Base-by-base conservation (phyloP, 2,329 filamentous ascomycete species). In the Hypoxylon sp. region DNA sequence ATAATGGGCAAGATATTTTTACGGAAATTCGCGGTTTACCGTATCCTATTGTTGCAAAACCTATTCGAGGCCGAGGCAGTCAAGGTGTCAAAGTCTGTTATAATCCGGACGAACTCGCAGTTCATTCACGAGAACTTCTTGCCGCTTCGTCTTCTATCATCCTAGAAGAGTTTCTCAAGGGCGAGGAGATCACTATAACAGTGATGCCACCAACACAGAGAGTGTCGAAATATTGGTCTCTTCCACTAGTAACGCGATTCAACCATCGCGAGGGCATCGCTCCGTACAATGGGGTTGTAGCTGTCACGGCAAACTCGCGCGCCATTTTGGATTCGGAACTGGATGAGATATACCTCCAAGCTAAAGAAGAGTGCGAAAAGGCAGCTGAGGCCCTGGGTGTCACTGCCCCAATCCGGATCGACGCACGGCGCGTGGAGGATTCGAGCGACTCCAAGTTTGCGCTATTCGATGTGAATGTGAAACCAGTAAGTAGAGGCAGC, bases 381-480 rank as follows among this genome's bases (percentile, higher is more conserved):
- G 81, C 81, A 1, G 84, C 82, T 1, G 67, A 72, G 40, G 54
- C 82, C 2, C 74, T 86, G 3, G 73, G 79, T 3, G 75, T 79
- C 5, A 84, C 81, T 3, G 83, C 83, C 1, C 82, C 82, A 0
- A 83, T 86, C 27, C 77, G 82, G 0, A 82, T 86, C 50, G 84
- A 86, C 69, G 79, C 84, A 0, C 77, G 84, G 14, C 78, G 83
- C 7, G 80, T 82, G 33, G 63, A 66, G 2, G 62, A 77, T 1
- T 75, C 75, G 22, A 48, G 42, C 14, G 7, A 27, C 0, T 77
- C 75, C 0, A 74, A 75, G 1, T 86, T 86, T 76, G 82, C 81
- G 0, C 73, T 85, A 17, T 86, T 86, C 69, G 83, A 86, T 73
- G 78, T 86, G 11, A 86, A 86, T 61, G 84, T 86, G 81, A 85